These are phyloP conservation scores for Aciculosporium take DNA, from an alignment of 2,329 filamentous ascomycete genomes.

Conservation along the genomic window DNA sequence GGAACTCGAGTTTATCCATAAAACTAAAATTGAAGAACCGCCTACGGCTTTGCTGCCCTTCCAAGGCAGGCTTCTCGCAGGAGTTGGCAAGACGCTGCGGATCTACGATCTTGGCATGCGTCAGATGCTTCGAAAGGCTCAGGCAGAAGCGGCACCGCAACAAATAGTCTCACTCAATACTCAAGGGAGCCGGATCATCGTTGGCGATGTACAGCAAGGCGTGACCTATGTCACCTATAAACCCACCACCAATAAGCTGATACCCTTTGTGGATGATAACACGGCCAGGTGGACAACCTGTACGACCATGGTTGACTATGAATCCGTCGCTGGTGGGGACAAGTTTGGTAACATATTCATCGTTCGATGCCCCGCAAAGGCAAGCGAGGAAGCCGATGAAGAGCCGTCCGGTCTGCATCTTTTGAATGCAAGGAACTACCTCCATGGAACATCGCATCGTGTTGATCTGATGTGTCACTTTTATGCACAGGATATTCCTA, in stretches of 20 bases:
- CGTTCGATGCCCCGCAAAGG: slow-evolving; percentile 71
- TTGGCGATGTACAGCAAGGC: slow-evolving; percentile 85
- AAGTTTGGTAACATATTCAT: slow-evolving; percentile 97
- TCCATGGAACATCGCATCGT: slow-evolving; percentile 78
- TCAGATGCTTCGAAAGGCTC: slow-evolving; percentile 82
- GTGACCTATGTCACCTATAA: slow-evolving; percentile 92
- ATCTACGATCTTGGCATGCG: slow-evolving; percentile 90
- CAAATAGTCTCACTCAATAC: slow-evolving; percentile 82
- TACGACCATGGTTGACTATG: slow-evolving; percentile 91
- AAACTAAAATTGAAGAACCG: slow-evolving; percentile 81
- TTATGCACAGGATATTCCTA: slow-evolving; percentile 84
- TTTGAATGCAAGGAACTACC: slow-evolving; percentile 77
- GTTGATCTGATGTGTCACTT: slow-evolving; percentile 77
- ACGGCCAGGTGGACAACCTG: slow-evolving; percentile 83
- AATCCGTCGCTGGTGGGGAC: slow-evolving; percentile 86
- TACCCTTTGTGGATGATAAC: slow-evolving; percentile 85
- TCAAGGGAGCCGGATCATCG: slow-evolving; percentile 79
- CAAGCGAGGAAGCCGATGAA: slow-evolving; percentile 81
- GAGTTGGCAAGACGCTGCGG: slow-evolving; percentile 66
- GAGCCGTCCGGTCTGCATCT: slow-evolving; percentile 82
- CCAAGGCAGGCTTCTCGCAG: slow-evolving; percentile 79
- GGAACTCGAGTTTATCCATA: slow-evolving; percentile 87
- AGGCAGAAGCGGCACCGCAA: slow-evolving; percentile 63
- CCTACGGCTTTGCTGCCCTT: slow-evolving; percentile 85
- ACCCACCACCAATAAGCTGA: slow-evolving; percentile 74